phyloP scores from a whole-genome alignment of 306 rosid genomes.

The Sesbania bispinosa region DNA sequence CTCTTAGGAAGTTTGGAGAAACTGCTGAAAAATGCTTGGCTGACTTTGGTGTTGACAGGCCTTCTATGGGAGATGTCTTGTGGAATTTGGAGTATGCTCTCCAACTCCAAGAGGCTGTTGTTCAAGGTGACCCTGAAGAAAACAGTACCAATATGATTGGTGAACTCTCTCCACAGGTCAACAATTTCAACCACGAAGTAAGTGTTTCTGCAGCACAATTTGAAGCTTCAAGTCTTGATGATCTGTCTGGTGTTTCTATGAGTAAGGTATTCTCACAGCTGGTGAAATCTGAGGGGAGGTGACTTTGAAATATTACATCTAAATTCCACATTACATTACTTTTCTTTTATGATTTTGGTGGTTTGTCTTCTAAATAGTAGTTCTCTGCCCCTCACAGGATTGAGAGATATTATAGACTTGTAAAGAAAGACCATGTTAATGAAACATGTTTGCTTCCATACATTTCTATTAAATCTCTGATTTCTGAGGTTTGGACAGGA shows the following conservation, averaged over 20 bases:
- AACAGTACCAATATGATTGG: slow-evolving; percentile 92
- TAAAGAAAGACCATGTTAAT: slow-evolving; percentile 15
- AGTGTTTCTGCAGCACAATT: slow-evolving; percentile 43
- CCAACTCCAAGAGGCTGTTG: slow-evolving; percentile 81
- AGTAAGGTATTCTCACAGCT: slow-evolving; percentile 93
- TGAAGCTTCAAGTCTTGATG: slow-evolving; percentile 56
- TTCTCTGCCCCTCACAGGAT: slow-evolving; percentile 20
- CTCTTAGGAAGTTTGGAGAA: slow-evolving; percentile 88
- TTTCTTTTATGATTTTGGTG: neutral
- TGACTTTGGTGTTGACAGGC: slow-evolving; percentile 83
- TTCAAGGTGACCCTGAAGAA: slow-evolving; percentile 77
- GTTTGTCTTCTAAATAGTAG: slow-evolving; percentile 9
- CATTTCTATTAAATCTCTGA: neutral
- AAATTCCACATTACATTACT: slow-evolving; percentile 8
- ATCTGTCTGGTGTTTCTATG: slow-evolving; percentile 94
- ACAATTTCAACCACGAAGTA: slow-evolving; percentile 48
- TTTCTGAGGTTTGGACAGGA: slow-evolving; percentile 8
- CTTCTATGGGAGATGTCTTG: slow-evolving; percentile 93
- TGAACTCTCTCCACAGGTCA: slow-evolving; percentile 77
- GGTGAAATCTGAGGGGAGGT: slow-evolving; percentile 96
- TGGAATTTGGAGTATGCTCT: slow-evolving; percentile 94
- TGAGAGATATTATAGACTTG: slow-evolving; percentile 12
- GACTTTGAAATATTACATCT: slow-evolving; percentile 22
- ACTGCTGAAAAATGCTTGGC: slow-evolving; percentile 96
- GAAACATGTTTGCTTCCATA: slow-evolving; percentile 17